phyloP scores from a whole-genome alignment of 805 yeast genomes.

The Wickerhamomyces sydowiorum region DNA sequence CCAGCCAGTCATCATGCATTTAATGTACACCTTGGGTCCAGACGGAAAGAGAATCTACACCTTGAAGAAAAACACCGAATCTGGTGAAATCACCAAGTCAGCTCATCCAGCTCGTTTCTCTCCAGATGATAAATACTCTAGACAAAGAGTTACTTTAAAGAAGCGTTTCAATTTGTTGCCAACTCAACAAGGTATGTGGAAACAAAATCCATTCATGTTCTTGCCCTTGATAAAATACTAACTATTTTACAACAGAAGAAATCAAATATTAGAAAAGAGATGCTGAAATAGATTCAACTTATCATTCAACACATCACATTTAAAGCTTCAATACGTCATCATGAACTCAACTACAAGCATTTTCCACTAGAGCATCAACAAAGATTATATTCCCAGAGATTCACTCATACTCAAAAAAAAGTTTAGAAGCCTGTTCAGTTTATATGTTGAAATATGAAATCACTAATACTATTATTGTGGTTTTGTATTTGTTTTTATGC shows the following conservation, averaged over 20 bases:
- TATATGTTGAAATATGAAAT: too few species aligned
- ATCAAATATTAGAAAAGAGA: slow-evolving; percentile 4
- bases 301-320: neutral
- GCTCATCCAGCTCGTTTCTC: slow-evolving; percentile 99
- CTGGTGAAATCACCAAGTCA: slow-evolving; percentile 94
- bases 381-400: too few species aligned
- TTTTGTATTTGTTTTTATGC: too few species aligned
- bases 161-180: slow-evolving; percentile 89
- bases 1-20: slow-evolving; percentile 63
- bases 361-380: neutral
- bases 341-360: neutral
- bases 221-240: neutral
- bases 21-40: slow-evolving; percentile 93
- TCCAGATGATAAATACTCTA: slow-evolving; percentile 98
- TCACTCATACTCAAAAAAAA: too few species aligned
- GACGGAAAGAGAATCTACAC: slow-evolving; percentile 97
- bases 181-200: slow-evolving; percentile 49
- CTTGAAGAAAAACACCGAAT: slow-evolving; percentile 69
- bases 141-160: slow-evolving; percentile 97
- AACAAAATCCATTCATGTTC: neutral
- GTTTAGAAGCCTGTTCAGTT: neutral
- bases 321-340: too few species aligned
- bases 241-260: neutral
- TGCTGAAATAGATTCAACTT: neutral
- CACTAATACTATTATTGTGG: too few species aligned